Evolutionary conservation across 2,329 filamentous ascomycete species (phyloP).

Genomic region (Penicillium vulpinum): DNA sequence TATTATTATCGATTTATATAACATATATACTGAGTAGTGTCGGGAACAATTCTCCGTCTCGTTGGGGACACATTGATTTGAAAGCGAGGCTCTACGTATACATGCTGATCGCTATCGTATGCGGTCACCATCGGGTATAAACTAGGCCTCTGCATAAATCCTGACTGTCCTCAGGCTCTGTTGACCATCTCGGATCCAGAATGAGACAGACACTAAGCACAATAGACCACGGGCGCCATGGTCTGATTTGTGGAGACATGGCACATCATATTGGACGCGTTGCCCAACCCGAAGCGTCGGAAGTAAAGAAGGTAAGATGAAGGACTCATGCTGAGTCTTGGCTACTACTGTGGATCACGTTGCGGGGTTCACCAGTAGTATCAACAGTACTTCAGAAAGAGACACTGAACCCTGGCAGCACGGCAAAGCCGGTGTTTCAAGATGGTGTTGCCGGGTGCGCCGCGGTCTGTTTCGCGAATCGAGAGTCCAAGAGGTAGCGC

Average conservation of each 20-base stretch:
- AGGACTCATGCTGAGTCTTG: conserved; percentile 7
- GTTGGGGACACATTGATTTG: background rate
- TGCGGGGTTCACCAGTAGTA: conserved; percentile 1
- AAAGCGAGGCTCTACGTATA: background rate
- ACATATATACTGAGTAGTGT: background rate
- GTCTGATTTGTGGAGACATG: background rate
- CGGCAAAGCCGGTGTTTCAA: background rate
- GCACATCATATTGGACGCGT: background rate
- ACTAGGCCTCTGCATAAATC: background rate
- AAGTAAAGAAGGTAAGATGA: conserved; percentile 8
- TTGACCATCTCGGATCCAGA: background rate
- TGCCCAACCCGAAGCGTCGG: conserved; percentile 3
- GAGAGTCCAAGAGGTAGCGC: background rate
- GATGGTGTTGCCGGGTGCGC: background rate
- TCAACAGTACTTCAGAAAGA: background rate
- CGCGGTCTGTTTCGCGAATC: background rate
- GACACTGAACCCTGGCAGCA: background rate
- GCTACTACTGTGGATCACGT: conserved; percentile 1
- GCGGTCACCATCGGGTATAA: background rate
- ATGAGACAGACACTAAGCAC: background rate
- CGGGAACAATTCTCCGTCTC: background rate
- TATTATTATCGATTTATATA: background rate
- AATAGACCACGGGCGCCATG: background rate
- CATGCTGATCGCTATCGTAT: too few relatives aligned
- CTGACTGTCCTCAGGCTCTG: background rate